Conservation (phyloP, 768 basidiomycete species). For the Suillus clintonianus region DNA sequence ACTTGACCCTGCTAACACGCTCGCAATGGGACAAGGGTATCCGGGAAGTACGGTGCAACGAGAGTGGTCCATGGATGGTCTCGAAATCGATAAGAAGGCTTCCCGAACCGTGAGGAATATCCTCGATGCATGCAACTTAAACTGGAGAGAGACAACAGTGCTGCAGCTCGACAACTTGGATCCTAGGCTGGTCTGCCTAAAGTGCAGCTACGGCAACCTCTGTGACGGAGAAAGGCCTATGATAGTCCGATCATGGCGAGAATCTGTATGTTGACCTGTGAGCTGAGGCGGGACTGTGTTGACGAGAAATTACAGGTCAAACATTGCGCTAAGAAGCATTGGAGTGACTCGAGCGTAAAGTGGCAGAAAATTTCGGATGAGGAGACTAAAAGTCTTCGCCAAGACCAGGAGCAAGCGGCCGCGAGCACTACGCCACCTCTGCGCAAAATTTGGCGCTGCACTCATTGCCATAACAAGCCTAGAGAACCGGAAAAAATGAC, state of each 20-base stretch:
- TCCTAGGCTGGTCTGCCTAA: constrained; percentile 10
- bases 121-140: constrained; percentile 7
- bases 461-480: background rate
- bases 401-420: background rate
- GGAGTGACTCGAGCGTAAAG: background rate
- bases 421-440: background rate
- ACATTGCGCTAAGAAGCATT: background rate
- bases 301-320: background rate
- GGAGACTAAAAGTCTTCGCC: background rate
- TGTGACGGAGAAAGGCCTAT: constrained; percentile 10
- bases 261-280: constrained; percentile 4
- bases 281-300: background rate
- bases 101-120: constrained; percentile 7
- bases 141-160: background rate
- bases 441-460: background rate
- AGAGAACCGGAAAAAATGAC: background rate
- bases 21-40: constrained; percentile 2
- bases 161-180: constrained; percentile 4
- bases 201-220: constrained; percentile 1
- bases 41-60: background rate
- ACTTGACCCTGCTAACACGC: background rate
- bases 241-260: constrained; percentile 8
- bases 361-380: constrained; percentile 1
- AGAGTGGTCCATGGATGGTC: constrained; percentile 1
- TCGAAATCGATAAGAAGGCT: constrained; percentile 12